Percentiles rank a stretch among this genome's conserved stretches.
Evolutionary conservation across 169 alveolate genomes (phyloP).

Genomic region (Cytauxzoon felis): DNA sequence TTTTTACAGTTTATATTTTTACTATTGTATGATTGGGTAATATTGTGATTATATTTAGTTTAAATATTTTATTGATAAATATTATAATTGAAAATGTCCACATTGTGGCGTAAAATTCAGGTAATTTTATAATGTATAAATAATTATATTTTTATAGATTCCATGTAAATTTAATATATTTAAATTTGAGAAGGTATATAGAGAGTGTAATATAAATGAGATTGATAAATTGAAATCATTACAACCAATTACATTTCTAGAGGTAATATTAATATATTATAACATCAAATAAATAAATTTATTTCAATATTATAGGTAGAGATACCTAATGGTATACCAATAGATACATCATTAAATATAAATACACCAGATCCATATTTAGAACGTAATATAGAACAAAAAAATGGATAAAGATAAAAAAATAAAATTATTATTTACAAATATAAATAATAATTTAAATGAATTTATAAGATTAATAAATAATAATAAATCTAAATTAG

Average conservation of each 20-base stretch:
- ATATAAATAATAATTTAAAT: constrained; percentile 13
- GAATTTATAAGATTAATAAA: constrained; percentile 37
- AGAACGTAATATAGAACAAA: constrained; percentile 23
- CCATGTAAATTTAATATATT: constrained; percentile 57
- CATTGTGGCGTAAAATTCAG: constrained; percentile 63
- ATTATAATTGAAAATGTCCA: constrained; percentile 39
- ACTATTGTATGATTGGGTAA: no score
- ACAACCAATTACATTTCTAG: constrained; percentile 49
- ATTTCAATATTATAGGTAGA: constrained; percentile 18
- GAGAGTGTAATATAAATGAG: constrained; percentile 29
- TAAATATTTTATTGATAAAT: no score
- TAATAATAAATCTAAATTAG: constrained; percentile 15
- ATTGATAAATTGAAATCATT: constrained; percentile 13
- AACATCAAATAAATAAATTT: background rate
- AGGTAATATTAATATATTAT: constrained; percentile 14
- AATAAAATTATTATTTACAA: constrained; percentile 13
- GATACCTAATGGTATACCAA: constrained; percentile 53
- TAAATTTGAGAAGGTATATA: constrained; percentile 56
- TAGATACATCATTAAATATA: constrained; percentile 47
- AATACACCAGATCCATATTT: constrained; percentile 58
- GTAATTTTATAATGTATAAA: background rate
- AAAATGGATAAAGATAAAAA: background rate
- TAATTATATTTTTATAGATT: constrained; percentile 2
- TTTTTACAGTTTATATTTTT: no score
- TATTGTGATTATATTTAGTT: no score